Percentiles rank a stretch among this genome's conserved stretches.
Conservation (phyloP, 2,329 filamentous ascomycete species). For the Ascochyta koolunga region DNA sequence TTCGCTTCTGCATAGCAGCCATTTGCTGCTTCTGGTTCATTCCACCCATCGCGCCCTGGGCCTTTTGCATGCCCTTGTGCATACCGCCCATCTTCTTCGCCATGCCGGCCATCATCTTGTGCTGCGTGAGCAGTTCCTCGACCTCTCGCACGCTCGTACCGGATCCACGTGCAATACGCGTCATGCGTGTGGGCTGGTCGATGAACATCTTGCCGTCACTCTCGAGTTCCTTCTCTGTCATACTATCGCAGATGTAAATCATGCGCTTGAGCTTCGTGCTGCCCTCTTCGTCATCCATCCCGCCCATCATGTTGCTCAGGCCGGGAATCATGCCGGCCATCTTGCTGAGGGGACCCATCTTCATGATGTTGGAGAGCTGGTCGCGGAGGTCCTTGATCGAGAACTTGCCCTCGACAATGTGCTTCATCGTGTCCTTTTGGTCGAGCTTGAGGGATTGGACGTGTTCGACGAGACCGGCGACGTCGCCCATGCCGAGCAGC, state of each 20-base stretch:
- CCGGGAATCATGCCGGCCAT: slow-evolving; percentile 99
- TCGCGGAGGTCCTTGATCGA: slow-evolving; percentile 93
- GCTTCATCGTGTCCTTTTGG: slow-evolving; percentile 99
- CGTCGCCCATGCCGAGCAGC: slow-evolving; percentile 95
- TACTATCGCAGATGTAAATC: slow-evolving; percentile 98
- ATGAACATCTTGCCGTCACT: slow-evolving; percentile 93
- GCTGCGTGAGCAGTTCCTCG: slow-evolving; percentile 95
- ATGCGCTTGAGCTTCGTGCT: slow-evolving; percentile 91
- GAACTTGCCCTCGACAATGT: slow-evolving; percentile 96
- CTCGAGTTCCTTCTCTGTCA: slow-evolving; percentile 96
- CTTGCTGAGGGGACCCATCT: slow-evolving; percentile 97
- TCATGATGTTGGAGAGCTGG: slow-evolving; percentile 98
- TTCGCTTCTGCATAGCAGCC: slow-evolving; percentile 94
- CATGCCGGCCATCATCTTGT: slow-evolving; percentile 99
- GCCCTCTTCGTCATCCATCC: slow-evolving; percentile 98
- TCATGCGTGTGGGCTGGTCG: slow-evolving; percentile 91
- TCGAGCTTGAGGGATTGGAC: slow-evolving; percentile 94
- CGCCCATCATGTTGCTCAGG: slow-evolving; percentile 89
- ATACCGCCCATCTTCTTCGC: slow-evolving; percentile 99
- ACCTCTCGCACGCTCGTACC: slow-evolving; percentile 92
- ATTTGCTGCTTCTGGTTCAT: slow-evolving; percentile 92
- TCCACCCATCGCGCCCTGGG: slow-evolving; percentile 88
- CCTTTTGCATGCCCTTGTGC: slow-evolving; percentile 89
- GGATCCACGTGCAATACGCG: slow-evolving; percentile 84
- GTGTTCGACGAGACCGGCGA: slow-evolving; percentile 92